Percentiles rank a stretch among this genome's conserved stretches.
Evolutionary conservation across 805 yeast species (phyloP).

Genomic region (Cyberlindnera bimundalis): DNA sequence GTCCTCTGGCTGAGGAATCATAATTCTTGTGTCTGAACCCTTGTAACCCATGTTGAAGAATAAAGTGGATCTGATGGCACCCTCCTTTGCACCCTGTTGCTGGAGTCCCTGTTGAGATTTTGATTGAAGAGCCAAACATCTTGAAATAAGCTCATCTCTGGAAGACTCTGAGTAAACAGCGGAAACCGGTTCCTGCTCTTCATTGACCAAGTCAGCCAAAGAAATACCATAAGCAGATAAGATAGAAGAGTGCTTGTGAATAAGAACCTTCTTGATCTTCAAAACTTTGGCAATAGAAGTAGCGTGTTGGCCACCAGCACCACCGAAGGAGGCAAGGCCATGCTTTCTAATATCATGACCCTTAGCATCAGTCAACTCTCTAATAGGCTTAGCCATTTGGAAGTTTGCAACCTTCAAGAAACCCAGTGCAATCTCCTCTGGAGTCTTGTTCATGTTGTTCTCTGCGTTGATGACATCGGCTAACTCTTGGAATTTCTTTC

Average conservation of each 20-base stretch:
- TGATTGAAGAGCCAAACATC: conserved; percentile 8
- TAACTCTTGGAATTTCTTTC: conserved; percentile 35
- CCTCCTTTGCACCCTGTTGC: conserved; percentile 28
- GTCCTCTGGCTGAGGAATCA: conserved; percentile 27
- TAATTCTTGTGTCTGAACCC: conserved; percentile 46
- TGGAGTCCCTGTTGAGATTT: conserved; percentile 15
- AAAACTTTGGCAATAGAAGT: conserved; percentile 40
- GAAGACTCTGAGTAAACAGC: conserved; percentile 25
- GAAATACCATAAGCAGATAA: conserved; percentile 47
- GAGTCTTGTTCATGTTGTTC: conserved; percentile 32
- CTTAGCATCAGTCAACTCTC: conserved; percentile 43
- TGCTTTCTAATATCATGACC: conserved; percentile 42
- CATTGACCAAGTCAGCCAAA: conserved; percentile 35
- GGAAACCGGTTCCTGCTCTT: conserved; percentile 27
- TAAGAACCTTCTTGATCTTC: conserved; percentile 38
- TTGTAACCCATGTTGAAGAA: conserved; percentile 42
- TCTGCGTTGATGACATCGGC: conserved; percentile 35
- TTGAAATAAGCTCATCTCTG: conserved; percentile 15
- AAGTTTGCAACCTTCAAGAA: conserved; percentile 44
- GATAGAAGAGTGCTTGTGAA: conserved; percentile 45
- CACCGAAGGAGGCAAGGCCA: conserved; percentile 45
- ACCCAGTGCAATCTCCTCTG: conserved; percentile 44
- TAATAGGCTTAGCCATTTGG: conserved; percentile 45
- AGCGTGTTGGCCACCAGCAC: conserved; percentile 49
- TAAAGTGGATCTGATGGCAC: conserved; percentile 24